Percentiles rank a stretch among this genome's conserved stretches.
Evolutionary conservation across 352 stramenopile species (phyloP).

Genomic region (Phytophthora boehmeriae): DNA sequence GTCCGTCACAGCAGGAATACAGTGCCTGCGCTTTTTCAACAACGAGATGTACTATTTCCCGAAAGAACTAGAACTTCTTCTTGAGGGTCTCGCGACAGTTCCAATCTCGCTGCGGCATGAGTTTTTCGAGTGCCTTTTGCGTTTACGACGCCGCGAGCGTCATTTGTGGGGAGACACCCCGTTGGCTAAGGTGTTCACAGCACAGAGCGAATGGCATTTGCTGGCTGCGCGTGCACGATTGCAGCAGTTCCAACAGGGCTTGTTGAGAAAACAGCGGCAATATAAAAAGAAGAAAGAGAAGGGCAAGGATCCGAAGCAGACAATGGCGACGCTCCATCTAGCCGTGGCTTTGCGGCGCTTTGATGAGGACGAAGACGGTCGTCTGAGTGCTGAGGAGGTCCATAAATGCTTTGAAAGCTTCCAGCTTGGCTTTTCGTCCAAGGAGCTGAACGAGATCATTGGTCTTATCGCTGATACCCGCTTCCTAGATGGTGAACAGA

Average conservation of each 20-base stretch:
- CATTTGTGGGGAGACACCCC: conserved; percentile 95
- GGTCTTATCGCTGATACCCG: conserved; percentile 66
- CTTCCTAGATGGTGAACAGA: conserved; percentile 46
- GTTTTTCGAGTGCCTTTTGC: conserved; percentile 85
- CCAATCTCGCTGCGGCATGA: conserved; percentile 77
- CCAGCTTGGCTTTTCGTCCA: conserved; percentile 81
- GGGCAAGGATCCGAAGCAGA: conserved; percentile 33
- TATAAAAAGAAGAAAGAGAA: conserved; percentile 51
- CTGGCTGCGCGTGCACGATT: conserved; percentile 77
- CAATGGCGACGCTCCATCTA: conserved; percentile 47
- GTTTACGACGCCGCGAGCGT: conserved; percentile 95
- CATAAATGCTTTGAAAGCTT: conserved; percentile 89
- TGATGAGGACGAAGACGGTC: conserved; percentile 72
- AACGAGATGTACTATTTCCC: conserved; percentile 98
- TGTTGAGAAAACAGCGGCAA: conserved; percentile 64
- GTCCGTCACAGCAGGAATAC: conserved; percentile 55
- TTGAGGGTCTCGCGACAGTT: conserved; percentile 69
- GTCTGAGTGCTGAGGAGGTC: conserved; percentile 69
- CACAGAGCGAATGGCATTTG: conserved; percentile 97
- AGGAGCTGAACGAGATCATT: conserved; percentile 86
- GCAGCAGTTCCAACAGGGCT: conserved; percentile 86
- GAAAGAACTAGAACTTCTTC: conserved; percentile 91
- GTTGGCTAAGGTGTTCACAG: conserved; percentile 97
- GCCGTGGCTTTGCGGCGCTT: conserved; percentile 67
- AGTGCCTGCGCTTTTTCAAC: conserved; percentile 98